Base-by-base conservation (phyloP, 768 basidiomycete genomes). In the Leccinellum luteum region DNA sequence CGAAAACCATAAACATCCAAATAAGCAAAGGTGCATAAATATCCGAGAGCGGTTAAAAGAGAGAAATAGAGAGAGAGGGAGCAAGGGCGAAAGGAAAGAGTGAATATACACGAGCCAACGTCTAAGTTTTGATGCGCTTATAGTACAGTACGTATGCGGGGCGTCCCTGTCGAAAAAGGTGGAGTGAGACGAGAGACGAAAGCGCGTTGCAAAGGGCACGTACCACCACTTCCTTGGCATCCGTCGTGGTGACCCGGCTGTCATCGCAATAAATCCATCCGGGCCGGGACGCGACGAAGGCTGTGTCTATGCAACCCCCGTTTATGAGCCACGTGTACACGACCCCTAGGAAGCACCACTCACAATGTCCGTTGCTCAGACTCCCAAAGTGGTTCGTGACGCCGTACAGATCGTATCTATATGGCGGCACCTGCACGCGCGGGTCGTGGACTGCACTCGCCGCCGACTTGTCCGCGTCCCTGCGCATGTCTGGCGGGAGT, bases 321-420 rank as follows among this genome's bases (percentile, higher is more conserved):
- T 14, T 8, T 45, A 47, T 56, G 27, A 61, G 52, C 9, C 5
- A 28, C 38, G 51, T 52, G 13, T 45, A 35, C 10, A 27, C 27
- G 51, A 50, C 17, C 14, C 4, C 12, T 12, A 31, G 12, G 10
- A 3, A 32, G 1, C n/a, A 5, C 10, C 2, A 80, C 94, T 74
- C 65, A 97, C 97, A 99, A 73, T 99, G 97, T 0, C 97, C 97
- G 68, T 91, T 92, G 66, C 87, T 93, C 54, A 99, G 75, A 68
- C 86, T 96, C 2, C 97, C 97, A 71, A 86, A 92, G 74, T 99
- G 97, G 71, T 98, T 98, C 57, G 92, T 96, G 43, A 98, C 94
- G 10, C 81, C 95, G 67, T 97, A 98, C 61, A 98, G 75, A 66
- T 99, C 96, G 70, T 98, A 99, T 62, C 78, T 82, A 71, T 92